Conservation (phyloP, 108 stramenopile genomes). For the Halocafeteria seosinensis region DNA sequence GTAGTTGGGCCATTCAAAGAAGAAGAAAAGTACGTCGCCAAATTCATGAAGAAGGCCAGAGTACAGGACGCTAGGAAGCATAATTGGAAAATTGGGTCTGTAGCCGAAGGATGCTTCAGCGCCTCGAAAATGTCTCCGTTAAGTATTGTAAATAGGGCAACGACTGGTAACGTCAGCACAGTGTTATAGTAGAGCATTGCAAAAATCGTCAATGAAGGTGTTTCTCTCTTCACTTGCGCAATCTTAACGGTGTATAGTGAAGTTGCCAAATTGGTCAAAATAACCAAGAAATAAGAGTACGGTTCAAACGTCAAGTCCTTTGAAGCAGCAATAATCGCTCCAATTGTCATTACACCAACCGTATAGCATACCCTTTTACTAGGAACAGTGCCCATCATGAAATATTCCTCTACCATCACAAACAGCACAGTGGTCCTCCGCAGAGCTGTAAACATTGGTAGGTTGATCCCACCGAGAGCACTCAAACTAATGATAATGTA, state of each 20-base stretch:
- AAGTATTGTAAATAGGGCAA: neutral
- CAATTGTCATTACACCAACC: neutral
- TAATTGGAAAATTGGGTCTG: neutral
- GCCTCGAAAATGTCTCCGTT: neutral
- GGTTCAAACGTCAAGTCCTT: slow-evolving; percentile 7
- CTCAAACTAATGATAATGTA: neutral
- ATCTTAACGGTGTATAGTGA: neutral
- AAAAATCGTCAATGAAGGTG: neutral
- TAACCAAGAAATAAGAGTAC: neutral
- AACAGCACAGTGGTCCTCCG: neutral
- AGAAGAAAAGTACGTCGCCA: neutral
- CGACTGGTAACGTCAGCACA: neutral
- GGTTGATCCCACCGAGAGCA: neutral
- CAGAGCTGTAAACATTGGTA: slow-evolving; percentile 7
- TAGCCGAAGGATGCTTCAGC: neutral
- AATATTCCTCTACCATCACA: neutral
- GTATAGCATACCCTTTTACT: neutral
- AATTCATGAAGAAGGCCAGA: slow-evolving; percentile 2
- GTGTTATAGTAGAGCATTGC: neutral
- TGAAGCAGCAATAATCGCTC: neutral
- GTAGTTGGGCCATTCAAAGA: neutral
- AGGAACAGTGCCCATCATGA: neutral
- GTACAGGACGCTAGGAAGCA: neutral
- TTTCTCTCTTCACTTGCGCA: neutral
- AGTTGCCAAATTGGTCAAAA: neutral